These are phyloP conservation scores for Juncus effusus DNA, from an alignment of 176 grass and related monocot species.

Conservation along the genomic window DNA sequence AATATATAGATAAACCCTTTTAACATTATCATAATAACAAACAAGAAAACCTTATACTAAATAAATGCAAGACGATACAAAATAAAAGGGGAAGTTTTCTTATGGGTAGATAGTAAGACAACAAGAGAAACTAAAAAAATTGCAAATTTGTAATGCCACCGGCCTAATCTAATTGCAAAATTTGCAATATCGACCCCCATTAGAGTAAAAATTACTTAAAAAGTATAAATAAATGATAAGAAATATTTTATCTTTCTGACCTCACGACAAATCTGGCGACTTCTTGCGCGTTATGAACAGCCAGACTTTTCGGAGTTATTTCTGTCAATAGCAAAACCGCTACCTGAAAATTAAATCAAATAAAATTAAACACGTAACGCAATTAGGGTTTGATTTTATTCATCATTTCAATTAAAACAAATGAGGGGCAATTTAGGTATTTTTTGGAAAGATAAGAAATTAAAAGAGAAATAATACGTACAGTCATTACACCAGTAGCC, in stretches of 20 bases:
- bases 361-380: background rate
- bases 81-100: too few species aligned
- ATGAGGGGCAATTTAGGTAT: background rate
- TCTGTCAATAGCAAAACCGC: constrained; percentile 89
- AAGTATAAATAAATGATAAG: constrained; percentile 5
- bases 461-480: constrained; percentile 32
- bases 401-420: too few species aligned
- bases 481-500: constrained; percentile 96
- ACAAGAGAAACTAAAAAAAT: constrained; percentile 8
- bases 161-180: constrained; percentile 67
- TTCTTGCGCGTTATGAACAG: constrained; percentile 88
- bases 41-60: too few species aligned
- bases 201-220: background rate
- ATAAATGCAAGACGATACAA: too few species aligned
- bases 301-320: constrained; percentile 97
- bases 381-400: constrained; percentile 15
- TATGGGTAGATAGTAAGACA: too few species aligned
- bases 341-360: constrained; percentile 49
- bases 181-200: background rate
- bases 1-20: constrained; percentile 28
- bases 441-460: constrained; percentile 22
- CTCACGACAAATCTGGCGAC: constrained; percentile 94
- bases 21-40: background rate
- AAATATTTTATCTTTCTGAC: constrained; percentile 39
- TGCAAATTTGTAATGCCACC: constrained; percentile 46